Evolutionary conservation across 2,329 filamentous ascomycete species (phyloP), one percentile per base, ranked within the genome.

Genomic region (Myriosclerotinia duriaeana): DNA sequence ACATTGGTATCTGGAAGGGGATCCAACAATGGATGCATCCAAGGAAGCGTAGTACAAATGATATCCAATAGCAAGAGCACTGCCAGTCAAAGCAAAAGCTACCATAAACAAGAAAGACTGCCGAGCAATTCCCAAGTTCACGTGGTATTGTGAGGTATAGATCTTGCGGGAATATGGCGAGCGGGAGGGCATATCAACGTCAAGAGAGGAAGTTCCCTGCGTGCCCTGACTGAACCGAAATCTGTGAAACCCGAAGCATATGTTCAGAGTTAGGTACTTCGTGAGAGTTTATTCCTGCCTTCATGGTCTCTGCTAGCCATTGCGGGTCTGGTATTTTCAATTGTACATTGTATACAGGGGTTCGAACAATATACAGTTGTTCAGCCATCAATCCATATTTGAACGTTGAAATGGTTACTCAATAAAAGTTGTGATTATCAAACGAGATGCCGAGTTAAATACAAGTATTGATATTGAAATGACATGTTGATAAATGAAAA

Each of bases 11-110:
- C 40, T 55, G 8, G 36, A 30, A 8, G 60, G n/a, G 5, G 55
- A 55, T 3, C 56, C 64, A 3, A 50, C 58, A 15, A 55, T 17
- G 12, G 26, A 64, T 2, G 56, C 67, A 48, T 69, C 12, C 4
- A 71, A 48, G 22, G 40, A 53, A 5, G 1, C 15, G 46, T 65
- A 71, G 30, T 55, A 65, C 12, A 70, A 36, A 68, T 71, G 71
- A 67, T 71, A 67, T 8, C 48, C 15, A n/a, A 42, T 40, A 8
- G 48, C 9, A 12, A 63, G 14, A 42, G 22, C 36, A 62, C 15
- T 20, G 11, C 22, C 36, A 15, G 11, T 17, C 9, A 55, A n/a
- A 34, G 22, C 15, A 20, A 15, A 22, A 6, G 8, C 30, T 17
- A 14, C 22, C 48, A 34, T 42, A 55, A 30, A 42, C 3, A 7